Evolutionary conservation across 768 basidiomycete genomes (phyloP), one percentile per base, ranked within the genome.

Genomic region (Nidula microcarpa): DNA sequence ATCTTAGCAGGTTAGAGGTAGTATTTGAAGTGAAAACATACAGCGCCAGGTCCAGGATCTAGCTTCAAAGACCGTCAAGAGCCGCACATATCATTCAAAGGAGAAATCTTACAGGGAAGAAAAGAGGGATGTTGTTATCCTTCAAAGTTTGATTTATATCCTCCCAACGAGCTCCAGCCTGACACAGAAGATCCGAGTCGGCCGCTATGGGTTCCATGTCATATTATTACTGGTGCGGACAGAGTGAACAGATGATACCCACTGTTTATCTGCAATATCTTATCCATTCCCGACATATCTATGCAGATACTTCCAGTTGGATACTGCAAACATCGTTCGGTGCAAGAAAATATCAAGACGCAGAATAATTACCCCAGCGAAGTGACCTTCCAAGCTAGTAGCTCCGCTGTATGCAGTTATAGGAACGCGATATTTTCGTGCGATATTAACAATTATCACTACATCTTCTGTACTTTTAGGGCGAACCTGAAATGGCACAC

Each of bases 301-400:
- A 95, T 62, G 52, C 89, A 94, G 50, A 96, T 91, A 4, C 90
- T 87, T 41, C 86, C 86, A 3, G 69, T 64, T 0, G 74, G 64
- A 58, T 72, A 63, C 79, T 80, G 41, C n/a, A 23, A 7, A 50
- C 55, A 49, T 39, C 30, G n/a, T 53, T 43, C 47, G 45, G 45
- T 34, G 37, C 47, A 37, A 33, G 43, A 48, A 34, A 2, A 47
- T 17, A 50, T 46, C 18, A 49, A 16, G 39, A 35, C 37, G 37
- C 32, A 18, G 9, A 68, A 77, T 53, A 7, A 45, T 7, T 61
- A 90, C 89, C 32, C 88, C 89, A 47, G 82, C 81, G 56, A 87
- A 91, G 69, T 96, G 91, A 0, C 92, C 92, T 65, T 96, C 94
- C 10, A 95, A 75, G 61, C 86, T 87, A 0, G 92, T 96, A 9